Conservation (phyloP, 208 protist species). For the Vickermania ingenoplastis region DNA sequence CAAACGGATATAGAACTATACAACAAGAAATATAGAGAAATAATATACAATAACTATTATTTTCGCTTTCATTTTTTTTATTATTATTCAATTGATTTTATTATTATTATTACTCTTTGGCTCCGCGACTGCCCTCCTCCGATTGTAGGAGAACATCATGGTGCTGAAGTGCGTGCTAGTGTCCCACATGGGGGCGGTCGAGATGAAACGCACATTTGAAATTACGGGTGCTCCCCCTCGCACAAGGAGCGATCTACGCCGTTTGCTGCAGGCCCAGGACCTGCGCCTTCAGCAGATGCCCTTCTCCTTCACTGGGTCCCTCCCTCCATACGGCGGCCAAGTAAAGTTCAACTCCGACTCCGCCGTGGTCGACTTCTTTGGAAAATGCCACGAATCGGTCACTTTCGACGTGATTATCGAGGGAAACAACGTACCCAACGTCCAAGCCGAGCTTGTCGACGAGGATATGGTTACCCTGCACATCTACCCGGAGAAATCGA, state of each 20-base stretch:
- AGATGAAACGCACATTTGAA: slow-evolving; percentile 40
- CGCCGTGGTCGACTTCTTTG: slow-evolving; percentile 12
- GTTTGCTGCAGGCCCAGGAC: slow-evolving; percentile 42
- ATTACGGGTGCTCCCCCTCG: slow-evolving; percentile 9
- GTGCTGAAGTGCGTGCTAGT: slow-evolving; percentile 24
- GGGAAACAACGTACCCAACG: background rate
- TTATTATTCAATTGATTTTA: too few species aligned
- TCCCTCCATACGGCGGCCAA: background rate
- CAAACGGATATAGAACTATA: too few species aligned
- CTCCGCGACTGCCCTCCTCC: too few species aligned
- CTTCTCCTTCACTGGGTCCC: slow-evolving; percentile 33
- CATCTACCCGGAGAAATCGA: slow-evolving; percentile 17
- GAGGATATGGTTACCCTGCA: slow-evolving; percentile 35
- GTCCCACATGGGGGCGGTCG: slow-evolving; percentile 24
- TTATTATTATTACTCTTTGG: too few species aligned
- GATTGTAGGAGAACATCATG: too few species aligned
- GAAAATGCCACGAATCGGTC: slow-evolving; percentile 3
- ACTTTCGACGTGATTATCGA: slow-evolving; percentile 23
- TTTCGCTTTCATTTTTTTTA: too few species aligned
- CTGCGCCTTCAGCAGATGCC: slow-evolving; percentile 39
- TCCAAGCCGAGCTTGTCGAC: slow-evolving; percentile 15
- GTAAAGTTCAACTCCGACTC: slow-evolving; percentile 9
- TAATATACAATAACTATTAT: too few species aligned
- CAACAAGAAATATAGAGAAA: too few species aligned
- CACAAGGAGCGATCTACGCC: slow-evolving; percentile 17